Evolutionary conservation across 805 yeast species (phyloP).

Genomic region (Zygoascus ofunaensis): DNA sequence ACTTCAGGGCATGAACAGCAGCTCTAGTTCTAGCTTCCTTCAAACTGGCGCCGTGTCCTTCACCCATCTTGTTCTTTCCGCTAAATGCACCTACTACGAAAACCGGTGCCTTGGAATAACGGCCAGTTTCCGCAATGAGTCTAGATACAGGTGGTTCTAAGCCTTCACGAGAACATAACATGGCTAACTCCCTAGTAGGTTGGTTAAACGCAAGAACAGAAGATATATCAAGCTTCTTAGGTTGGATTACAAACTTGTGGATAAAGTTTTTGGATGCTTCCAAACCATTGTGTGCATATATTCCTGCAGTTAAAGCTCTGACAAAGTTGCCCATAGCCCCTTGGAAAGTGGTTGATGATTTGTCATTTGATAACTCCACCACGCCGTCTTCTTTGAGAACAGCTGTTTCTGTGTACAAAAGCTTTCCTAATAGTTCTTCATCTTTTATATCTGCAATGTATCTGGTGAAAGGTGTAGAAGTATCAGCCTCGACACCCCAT

Average conservation of each 20-base stretch:
- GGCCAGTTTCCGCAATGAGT: conserved; percentile 87
- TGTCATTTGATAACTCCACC: conserved; percentile 32
- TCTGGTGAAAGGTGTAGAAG: conserved; percentile 48
- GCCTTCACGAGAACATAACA: conserved; percentile 65
- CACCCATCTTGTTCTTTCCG: conserved; percentile 77
- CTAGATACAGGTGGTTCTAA: conserved; percentile 70
- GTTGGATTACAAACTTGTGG: conserved; percentile 53
- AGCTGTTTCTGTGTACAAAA: conserved; percentile 11
- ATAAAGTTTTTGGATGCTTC: conserved; percentile 60
- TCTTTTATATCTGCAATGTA: conserved; percentile 61
- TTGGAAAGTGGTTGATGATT: conserved; percentile 31
- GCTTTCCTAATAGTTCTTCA: conserved; percentile 36
- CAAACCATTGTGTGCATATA: conserved; percentile 65
- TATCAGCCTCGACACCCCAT: conserved; percentile 89
- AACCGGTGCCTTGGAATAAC: conserved; percentile 72
- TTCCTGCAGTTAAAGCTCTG: conserved; percentile 74
- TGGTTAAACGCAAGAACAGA: conserved; percentile 71
- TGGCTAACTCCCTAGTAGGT: conserved; percentile 77
- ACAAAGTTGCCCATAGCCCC: conserved; percentile 55
- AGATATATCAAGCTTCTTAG: conserved; percentile 71
- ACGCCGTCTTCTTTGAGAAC: conserved; percentile 17
- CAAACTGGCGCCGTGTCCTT: conserved; percentile 86
- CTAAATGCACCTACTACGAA: conserved; percentile 86
- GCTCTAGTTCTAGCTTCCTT: conserved; percentile 90
- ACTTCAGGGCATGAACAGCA: conserved; percentile 79